Conservation (phyloP, 2,329 filamentous ascomycete genomes). For the Botryotinia globosa region DNA sequence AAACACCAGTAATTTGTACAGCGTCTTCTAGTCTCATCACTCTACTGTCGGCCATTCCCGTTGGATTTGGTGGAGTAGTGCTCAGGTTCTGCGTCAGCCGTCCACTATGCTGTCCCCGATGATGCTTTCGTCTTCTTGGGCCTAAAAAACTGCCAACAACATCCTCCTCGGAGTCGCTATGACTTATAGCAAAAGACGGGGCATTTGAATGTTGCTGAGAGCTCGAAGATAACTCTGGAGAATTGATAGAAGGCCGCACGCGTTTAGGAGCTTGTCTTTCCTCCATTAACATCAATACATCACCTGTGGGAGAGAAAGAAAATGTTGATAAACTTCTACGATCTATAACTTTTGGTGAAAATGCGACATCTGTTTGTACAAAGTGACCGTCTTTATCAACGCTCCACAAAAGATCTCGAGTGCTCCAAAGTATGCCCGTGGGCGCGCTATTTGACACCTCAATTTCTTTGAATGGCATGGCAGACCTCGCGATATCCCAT, state of each 20-base stretch:
- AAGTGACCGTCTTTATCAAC: constrained; percentile 61
- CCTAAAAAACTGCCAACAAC: constrained; percentile 59
- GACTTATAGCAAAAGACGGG: constrained; percentile 54
- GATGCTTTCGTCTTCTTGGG: constrained; percentile 42
- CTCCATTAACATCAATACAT: constrained; percentile 61
- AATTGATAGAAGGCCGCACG: constrained; percentile 41
- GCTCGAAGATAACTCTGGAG: constrained; percentile 29
- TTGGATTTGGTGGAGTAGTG: constrained; percentile 50
- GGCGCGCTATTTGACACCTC: constrained; percentile 59
- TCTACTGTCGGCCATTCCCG: constrained; percentile 42
- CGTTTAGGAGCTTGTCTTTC: constrained; percentile 50
- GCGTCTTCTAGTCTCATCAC: constrained; percentile 56
- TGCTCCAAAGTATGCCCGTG: constrained; percentile 59
- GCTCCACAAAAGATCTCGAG: constrained; percentile 65
- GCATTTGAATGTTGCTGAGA: constrained; percentile 46
- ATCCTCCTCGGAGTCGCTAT: constrained; percentile 65
- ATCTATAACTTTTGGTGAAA: constrained; percentile 61
- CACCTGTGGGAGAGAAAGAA: constrained; percentile 58
- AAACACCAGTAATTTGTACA: constrained; percentile 55
- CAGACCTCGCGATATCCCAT: constrained; percentile 66
- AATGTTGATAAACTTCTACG: constrained; percentile 59
- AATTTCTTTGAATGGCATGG: constrained; percentile 65
- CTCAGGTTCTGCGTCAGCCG: constrained; percentile 48
- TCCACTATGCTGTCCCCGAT: constrained; percentile 46
- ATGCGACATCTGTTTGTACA: constrained; percentile 63